phyloP scores from a whole-genome alignment of 2,329 filamentous ascomycete species.

The Penicillium rolfsii region DNA sequence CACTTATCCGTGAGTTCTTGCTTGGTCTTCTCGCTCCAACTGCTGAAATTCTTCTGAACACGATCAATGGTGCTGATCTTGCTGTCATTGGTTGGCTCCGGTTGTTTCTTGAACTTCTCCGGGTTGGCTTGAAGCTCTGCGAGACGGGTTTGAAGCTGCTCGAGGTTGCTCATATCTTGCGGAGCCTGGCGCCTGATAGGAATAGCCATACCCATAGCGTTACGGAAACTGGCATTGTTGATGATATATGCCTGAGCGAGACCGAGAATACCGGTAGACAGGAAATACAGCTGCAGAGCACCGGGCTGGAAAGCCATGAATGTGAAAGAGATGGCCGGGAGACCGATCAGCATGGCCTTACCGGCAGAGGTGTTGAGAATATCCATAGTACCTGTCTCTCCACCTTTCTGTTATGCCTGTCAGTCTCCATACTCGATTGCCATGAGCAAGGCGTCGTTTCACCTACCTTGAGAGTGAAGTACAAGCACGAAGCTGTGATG shows the following conservation, averaged over 20 bases:
- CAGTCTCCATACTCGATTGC: constrained; percentile 1
- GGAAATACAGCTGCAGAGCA: constrained; percentile 66
- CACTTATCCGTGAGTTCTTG: constrained; percentile 28
- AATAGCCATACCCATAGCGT: constrained; percentile 31
- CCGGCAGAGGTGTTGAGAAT: constrained; percentile 35
- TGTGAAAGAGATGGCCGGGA: constrained; percentile 58
- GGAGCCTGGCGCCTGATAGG: constrained; percentile 2
- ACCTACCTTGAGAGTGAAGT: constrained; percentile 62
- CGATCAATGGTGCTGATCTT: constrained; percentile 5
- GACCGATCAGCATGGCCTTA: constrained; percentile 43
- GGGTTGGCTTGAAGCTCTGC: constrained; percentile 28
- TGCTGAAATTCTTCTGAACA: constrained; percentile 35
- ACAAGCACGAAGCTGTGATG: constrained; percentile 60
- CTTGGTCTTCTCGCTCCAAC: constrained; percentile 39
- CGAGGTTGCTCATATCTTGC: constrained; percentile 2
- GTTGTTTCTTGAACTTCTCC: constrained; percentile 8
- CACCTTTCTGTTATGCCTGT: constrained; percentile 38
- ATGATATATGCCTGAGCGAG: constrained; percentile 53
- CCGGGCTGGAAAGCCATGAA: constrained; percentile 61
- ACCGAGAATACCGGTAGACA: constrained; percentile 44
- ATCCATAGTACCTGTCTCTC: constrained; percentile 41
- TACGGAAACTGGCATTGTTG: constrained; percentile 40
- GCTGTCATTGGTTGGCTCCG: constrained; percentile 23
- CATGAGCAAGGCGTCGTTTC: not conserved
- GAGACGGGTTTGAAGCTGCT: constrained; percentile 30